Percentiles rank a stretch among this genome's conserved stretches.
Conservation (phyloP, 192 early-diverging fungal species). For the Podochytrium sp. region DNA sequence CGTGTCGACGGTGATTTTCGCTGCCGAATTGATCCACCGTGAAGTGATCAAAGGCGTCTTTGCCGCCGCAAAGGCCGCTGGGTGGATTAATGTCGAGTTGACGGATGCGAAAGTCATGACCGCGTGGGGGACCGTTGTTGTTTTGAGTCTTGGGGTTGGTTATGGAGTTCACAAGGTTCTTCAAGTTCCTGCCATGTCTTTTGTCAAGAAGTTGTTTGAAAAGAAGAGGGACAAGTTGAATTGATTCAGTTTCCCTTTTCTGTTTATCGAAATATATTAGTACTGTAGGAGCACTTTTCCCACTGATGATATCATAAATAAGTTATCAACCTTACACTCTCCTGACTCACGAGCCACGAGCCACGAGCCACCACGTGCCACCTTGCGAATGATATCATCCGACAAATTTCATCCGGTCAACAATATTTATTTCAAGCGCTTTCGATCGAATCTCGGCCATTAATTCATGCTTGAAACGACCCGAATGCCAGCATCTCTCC, state of each 20-base stretch:
- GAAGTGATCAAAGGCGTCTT: slow-evolving; percentile 22
- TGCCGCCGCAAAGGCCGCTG: not conserved
- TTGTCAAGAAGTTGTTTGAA: slow-evolving; percentile 18
- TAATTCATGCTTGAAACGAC: no score
- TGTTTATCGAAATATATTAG: no score
- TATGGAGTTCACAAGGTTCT: slow-evolving; percentile 12
- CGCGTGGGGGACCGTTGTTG: slow-evolving; percentile 22
- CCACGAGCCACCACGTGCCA: no score
- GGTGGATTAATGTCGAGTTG: not conserved
- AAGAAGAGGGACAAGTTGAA: slow-evolving; percentile 19
- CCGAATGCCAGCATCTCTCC: no score
- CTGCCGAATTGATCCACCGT: slow-evolving; percentile 25
- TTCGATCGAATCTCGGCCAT: no score
- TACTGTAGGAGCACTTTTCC: no score
- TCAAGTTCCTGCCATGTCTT: slow-evolving; percentile 11
- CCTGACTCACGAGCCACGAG: no score
- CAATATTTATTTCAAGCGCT: no score
- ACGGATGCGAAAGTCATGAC: slow-evolving; percentile 15
- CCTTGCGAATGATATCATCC: no score
- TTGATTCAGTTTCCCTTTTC: not conserved
- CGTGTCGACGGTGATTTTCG: slow-evolving; percentile 3
- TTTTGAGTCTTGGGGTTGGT: not conserved
- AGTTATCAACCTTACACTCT: no score
- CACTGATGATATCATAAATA: no score
- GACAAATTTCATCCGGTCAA: no score